Percentiles rank a stretch among this genome's conserved stretches.
Evolutionary conservation across 75 land plant species (phyloP).

Genomic region (Sequoia sempervirens): DNA sequence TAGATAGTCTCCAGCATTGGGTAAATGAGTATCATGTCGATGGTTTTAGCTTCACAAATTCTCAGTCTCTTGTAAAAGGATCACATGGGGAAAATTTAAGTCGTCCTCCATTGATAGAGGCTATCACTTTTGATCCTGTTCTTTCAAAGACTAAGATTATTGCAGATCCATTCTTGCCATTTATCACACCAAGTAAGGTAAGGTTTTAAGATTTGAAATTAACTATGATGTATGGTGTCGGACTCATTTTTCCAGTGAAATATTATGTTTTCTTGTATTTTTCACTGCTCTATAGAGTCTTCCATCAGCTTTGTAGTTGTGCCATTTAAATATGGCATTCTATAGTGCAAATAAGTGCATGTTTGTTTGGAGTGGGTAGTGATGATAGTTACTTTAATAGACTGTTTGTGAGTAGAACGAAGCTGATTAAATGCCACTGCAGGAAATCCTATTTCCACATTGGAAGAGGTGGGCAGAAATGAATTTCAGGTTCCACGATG

Average conservation of each 20-base stretch:
- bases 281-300: neutral
- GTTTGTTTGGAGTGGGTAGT: neutral
- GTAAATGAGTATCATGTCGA: constrained; percentile 89
- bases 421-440: constrained; percentile 3
- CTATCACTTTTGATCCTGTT: constrained; percentile 85
- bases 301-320: neutral
- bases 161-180: constrained; percentile 69
- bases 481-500: constrained; percentile 63
- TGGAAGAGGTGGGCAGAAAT: constrained; percentile 98
- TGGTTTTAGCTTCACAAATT: constrained; percentile 84
- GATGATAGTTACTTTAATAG: neutral
- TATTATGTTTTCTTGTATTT: neutral
- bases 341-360: neutral
- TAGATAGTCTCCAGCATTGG: constrained; percentile 88
- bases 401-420: neutral
- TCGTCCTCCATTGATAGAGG: constrained; percentile 81
- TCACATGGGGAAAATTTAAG: constrained; percentile 54
- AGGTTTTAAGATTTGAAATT: neutral
- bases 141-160: constrained; percentile 75
- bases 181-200: constrained; percentile 38
- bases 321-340: neutral
- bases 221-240: neutral
- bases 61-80: constrained; percentile 61
- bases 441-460: constrained; percentile 73
- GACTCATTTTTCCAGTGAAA: neutral